Evolutionary conservation across 805 yeast genomes (phyloP), one percentile per base, ranked within the genome.

Genomic region (Candida silvicultrix): DNA sequence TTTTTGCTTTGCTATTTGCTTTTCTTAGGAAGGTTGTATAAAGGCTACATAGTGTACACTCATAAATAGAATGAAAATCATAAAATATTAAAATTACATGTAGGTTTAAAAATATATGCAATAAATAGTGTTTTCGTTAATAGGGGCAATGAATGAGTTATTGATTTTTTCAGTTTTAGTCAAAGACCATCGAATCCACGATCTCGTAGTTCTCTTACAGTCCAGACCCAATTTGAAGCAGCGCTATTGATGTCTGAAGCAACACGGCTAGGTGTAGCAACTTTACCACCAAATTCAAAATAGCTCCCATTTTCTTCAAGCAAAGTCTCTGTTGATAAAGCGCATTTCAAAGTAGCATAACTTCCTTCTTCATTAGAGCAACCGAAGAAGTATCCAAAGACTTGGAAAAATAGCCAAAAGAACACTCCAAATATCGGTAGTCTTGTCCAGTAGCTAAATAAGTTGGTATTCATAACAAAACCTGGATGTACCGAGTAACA

Each of bases 401-500:
- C 57, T 58, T 85, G 87, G 60, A 86, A 85, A 10, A 78, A 62
- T 36, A 83, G 64, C 88, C 90, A 81, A 53, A 85, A 85, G 32
- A 83, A 55, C 1, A 80, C 71, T 0, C 96, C 96, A n/a, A 88
- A 71, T 5, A 87, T 67, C 0, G 95, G 95, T 15, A 84, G 67
- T 46, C 88, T 67, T 2, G 92, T 85, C 81, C 89, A 84, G 59
- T 84, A 85, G 40, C 83, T 71, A 59, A 84, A 85, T 41, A 84
- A 62, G 53, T 83, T 83, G 2, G 96, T 82, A 55, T 81, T 81
- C 85, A 88, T 82, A n/a, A 86, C 87, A 52, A 86, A 74, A 0
- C 96, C 96, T 0, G 96, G 96, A 56, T 87, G 90, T 3, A 86
- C 85, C 2, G 88, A 73, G 34, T 78, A 63, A 47, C 82, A 79